phyloP scores from a whole-genome alignment of 1,284 basidiomycete species.

The Peniophora sp. region DNA sequence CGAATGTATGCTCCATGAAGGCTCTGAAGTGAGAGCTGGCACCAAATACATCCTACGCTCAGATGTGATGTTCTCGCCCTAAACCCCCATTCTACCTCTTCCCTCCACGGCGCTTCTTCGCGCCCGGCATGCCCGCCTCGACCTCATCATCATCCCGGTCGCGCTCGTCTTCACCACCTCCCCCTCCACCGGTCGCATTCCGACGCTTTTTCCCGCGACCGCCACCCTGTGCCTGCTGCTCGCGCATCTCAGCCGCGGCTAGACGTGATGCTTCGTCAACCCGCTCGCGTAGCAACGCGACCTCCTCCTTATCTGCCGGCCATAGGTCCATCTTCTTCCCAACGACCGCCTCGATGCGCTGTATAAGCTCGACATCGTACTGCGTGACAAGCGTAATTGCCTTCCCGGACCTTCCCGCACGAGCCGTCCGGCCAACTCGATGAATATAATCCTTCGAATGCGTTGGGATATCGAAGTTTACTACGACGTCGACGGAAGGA shows the following conservation, averaged over 20 bases:
- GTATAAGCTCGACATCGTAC: slow-evolving; percentile 95
- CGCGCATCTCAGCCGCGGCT: slow-evolving; percentile 75
- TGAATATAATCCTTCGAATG: slow-evolving; percentile 99
- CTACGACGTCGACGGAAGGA: slow-evolving; percentile 92
- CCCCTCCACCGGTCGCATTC: slow-evolving; percentile 21
- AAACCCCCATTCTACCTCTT: slow-evolving; percentile 14
- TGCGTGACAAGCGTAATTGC: slow-evolving; percentile 96
- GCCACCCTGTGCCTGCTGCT: slow-evolving; percentile 45
- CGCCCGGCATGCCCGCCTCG: slow-evolving; percentile 71
- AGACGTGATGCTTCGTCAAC: slow-evolving; percentile 86
- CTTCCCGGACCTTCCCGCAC: slow-evolving; percentile 93
- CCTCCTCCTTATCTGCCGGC: slow-evolving; percentile 86
- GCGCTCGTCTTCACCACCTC: slow-evolving; percentile 54
- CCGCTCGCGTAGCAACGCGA: slow-evolving; percentile 82
- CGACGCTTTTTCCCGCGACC: slow-evolving; percentile 51
- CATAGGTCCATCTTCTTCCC: slow-evolving; percentile 92
- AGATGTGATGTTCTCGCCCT: slow-evolving; percentile 64
- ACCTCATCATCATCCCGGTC: slow-evolving; percentile 85
- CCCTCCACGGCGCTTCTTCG: slow-evolving; percentile 22
- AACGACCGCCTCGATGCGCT: slow-evolving; percentile 89
- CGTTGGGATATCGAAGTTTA: slow-evolving; percentile 98
- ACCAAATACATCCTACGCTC: slow-evolving; percentile 74
- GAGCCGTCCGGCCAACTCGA: slow-evolving; percentile 93
- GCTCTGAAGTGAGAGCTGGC: slow-evolving; percentile 57
- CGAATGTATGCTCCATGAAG: slow-evolving; percentile 75